These are phyloP conservation scores for Populus tremula DNA, from an alignment of 345 rosid species.

Conservation along the genomic window DNA sequence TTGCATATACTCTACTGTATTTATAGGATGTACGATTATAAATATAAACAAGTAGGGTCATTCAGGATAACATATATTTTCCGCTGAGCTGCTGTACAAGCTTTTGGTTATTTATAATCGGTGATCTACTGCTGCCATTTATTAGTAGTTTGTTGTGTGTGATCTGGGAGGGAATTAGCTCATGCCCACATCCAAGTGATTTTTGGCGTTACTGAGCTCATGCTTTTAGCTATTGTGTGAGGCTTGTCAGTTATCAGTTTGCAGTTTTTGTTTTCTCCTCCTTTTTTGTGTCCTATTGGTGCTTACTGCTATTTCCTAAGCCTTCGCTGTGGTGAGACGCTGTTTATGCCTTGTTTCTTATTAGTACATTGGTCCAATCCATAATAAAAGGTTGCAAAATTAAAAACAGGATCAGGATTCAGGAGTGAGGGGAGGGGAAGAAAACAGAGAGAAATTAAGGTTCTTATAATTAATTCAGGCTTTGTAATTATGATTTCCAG, in stretches of 20 bases:
- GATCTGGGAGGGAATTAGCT: background rate
- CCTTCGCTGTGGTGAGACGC: background rate
- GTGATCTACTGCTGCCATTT: background rate
- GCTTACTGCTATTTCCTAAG: background rate
- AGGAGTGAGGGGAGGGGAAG: background rate
- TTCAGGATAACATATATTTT: no score
- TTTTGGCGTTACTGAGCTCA: background rate
- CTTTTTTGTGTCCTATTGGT: background rate
- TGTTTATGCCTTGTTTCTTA: background rate
- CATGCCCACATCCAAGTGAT: background rate
- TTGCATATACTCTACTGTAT: no score
- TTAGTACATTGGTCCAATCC: background rate
- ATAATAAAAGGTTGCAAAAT: background rate
- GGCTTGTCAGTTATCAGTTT: background rate
- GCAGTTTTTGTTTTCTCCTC: background rate
- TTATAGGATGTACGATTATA: no score
- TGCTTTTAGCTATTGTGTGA: background rate
- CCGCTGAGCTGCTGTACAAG: no score
- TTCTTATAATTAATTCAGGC: background rate
- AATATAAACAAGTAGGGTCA: no score
- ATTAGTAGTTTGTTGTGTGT: background rate
- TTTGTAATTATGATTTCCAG: background rate
- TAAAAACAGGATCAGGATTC: background rate
- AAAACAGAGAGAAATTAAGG: background rate
- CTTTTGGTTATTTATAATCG: background rate